These are phyloP conservation scores for Turritis glabra DNA, from an alignment of 345 rosid genomes.

Conservation along the genomic window DNA sequence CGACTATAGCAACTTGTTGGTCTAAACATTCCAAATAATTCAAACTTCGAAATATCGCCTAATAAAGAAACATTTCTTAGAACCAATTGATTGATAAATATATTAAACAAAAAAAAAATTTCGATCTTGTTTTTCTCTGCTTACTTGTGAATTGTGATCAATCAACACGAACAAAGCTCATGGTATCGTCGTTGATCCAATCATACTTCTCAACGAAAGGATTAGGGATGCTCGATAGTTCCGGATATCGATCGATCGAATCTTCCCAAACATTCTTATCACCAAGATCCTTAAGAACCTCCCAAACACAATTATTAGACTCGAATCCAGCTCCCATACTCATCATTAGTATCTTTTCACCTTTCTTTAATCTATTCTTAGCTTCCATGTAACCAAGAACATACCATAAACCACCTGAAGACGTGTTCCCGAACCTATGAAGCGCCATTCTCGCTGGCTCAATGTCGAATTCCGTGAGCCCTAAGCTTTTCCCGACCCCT, in stretches of 20 bases:
- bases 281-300: conserved; percentile 47
- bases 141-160: conserved; percentile 10
- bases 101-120: neutral
- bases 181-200: conserved; percentile 41
- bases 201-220: conserved; percentile 33
- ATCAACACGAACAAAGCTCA: conserved; percentile 39
- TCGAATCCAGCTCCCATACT: conserved; percentile 71
- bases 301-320: conserved; percentile 63
- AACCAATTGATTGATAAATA: neutral
- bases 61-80: conserved; percentile 13
- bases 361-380: conserved; percentile 52
- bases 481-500: conserved; percentile 58
- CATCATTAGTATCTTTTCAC: conserved; percentile 53
- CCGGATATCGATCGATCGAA: conserved; percentile 30
- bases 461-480: conserved; percentile 54
- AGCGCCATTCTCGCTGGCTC: conserved; percentile 88
- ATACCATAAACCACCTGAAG: conserved; percentile 84
- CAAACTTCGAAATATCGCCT: neutral
- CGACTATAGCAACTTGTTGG: conserved; percentile 8
- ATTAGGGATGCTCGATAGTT: conserved; percentile 27
- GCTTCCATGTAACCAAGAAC: conserved; percentile 75
- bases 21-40: conserved; percentile 24
- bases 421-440: conserved; percentile 78
- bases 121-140: neutral
- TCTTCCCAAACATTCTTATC: conserved; percentile 40